Evolutionary conservation across 306 rosid species (phyloP), one percentile per base, ranked within the genome.

Genomic region (Vigna reflexopilosa): DNA sequence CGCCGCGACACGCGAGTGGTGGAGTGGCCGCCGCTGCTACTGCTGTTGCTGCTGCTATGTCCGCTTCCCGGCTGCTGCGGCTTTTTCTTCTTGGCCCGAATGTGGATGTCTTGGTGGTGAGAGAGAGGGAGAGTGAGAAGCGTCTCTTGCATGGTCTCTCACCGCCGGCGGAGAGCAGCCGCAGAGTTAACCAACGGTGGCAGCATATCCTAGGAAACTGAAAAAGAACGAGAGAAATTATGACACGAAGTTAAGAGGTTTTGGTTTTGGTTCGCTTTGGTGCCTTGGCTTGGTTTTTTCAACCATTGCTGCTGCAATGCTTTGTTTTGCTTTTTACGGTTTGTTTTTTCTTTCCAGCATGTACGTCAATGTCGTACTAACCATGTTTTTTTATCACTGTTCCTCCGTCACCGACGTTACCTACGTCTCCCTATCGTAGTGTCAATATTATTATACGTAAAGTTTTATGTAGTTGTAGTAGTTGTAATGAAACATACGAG

Each of bases 141-240:
- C 1, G 81, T 81, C 61, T 81, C 83, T 79, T 88, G 91, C 91
- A 88, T 85, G 3, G 70, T 82, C 2, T 71, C 59, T 71, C 59
- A 65, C 12, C 54, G 67, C 36, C 28, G 80, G n/a, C 15, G 24
- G 16, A 48, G 44, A 9, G 45, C 11, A 1, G 76, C 75, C 86
- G 83, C 69, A 34, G 75, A 75, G 55, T 34, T 81, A 78, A 67
- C 75, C 22, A 30, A 48, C 57, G 70, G 73, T 74, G 73, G 73
- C 51, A 10, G 58, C 80, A 77, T 83, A 68, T 74, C 70, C 75
- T 38, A 83, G 26, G 59, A 14, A 28, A 58, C 16, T 15, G 0
- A 16, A 17, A 30, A 42, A 3, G 2, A 22, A 30, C 17, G 66
- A 58, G 69, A 67, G 47, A 17, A 20, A 44, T 45, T 45, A 45